phyloP scores from a whole-genome alignment of 805 yeast genomes.

The Hanseniaspora vineae region DNA sequence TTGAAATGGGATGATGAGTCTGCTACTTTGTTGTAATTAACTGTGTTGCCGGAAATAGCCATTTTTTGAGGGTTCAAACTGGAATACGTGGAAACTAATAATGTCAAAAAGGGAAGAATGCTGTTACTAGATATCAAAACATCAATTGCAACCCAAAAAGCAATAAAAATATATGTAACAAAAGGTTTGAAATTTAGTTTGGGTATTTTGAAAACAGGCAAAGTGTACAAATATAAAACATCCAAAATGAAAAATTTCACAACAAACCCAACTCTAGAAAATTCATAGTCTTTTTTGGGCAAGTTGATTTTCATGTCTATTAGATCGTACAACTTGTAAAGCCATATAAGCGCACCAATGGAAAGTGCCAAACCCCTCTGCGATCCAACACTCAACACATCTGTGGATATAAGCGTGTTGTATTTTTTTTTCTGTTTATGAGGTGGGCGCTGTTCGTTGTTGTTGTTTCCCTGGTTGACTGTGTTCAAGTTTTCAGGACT shows the following conservation, averaged over 20 bases:
- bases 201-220: conserved; percentile 69
- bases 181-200: conserved; percentile 52
- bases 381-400: conserved; percentile 55
- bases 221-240: conserved; percentile 50
- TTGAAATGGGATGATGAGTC: conserved; percentile 44
- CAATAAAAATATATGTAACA: conserved; percentile 37
- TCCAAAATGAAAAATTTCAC: conserved; percentile 66
- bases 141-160: conserved; percentile 28
- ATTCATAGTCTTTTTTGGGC: no score
- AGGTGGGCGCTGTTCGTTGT: no score
- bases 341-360: conserved; percentile 60
- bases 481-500: neutral
- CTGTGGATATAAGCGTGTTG: conserved; percentile 41
- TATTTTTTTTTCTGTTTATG: neutral
- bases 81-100: conserved; percentile 32
- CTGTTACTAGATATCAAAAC: conserved; percentile 43
- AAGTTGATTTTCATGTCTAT: conserved; percentile 35
- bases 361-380: conserved; percentile 63
- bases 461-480: neutral
- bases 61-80: conserved; percentile 32
- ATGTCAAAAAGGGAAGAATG: conserved; percentile 33
- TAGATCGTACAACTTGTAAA: conserved; percentile 72
- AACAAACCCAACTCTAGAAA: conserved; percentile 39
- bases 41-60: conserved; percentile 38
- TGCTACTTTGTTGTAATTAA: conserved; percentile 16